These are phyloP conservation scores for Podospora fimiseda DNA, from an alignment of 495 filamentous ascomycete genomes.

Conservation along the genomic window DNA sequence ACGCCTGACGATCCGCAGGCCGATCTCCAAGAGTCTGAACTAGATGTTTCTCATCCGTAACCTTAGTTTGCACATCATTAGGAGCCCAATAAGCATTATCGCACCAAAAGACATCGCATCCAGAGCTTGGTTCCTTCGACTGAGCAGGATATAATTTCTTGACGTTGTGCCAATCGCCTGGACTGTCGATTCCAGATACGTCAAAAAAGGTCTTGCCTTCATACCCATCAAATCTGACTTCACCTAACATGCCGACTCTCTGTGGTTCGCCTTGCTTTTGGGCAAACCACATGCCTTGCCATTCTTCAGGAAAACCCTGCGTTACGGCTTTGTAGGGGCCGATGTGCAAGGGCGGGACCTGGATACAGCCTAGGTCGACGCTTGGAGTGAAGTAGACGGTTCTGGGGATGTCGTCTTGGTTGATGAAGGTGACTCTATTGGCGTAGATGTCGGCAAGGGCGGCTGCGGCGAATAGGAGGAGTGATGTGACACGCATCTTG, in stretches of 20 bases:
- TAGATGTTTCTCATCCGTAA: constrained; percentile 31
- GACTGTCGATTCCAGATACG: constrained; percentile 50
- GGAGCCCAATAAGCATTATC: constrained; percentile 42
- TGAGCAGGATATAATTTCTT: constrained; percentile 41
- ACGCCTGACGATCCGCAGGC: background rate
- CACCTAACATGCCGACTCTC: constrained; percentile 46
- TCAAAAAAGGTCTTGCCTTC: constrained; percentile 42
- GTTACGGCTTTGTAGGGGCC: constrained; percentile 21
- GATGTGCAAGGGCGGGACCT: constrained; percentile 26
- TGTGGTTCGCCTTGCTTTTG: constrained; percentile 30
- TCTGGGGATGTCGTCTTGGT: constrained; percentile 41
- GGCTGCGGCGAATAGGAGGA: constrained; percentile 23
- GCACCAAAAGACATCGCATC: constrained; percentile 45
- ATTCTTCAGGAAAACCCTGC: constrained; percentile 32
- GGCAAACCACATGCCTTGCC: constrained; percentile 46
- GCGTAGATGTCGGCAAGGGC: constrained; percentile 31
- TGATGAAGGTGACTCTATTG: constrained; percentile 43
- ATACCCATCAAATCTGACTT: constrained; percentile 43
- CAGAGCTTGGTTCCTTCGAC: constrained; percentile 26
- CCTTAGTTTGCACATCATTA: constrained; percentile 43
- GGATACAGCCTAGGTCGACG: constrained; percentile 13
- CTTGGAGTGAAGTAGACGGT: constrained; percentile 39
- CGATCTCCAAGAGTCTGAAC: constrained; percentile 34
- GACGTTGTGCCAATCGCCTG: constrained; percentile 37
- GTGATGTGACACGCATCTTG: constrained; percentile 11